These are phyloP conservation scores for Tetradesmus lagerheimii DNA, from an alignment of 139 green algal species.

Conservation along the genomic window DNA sequence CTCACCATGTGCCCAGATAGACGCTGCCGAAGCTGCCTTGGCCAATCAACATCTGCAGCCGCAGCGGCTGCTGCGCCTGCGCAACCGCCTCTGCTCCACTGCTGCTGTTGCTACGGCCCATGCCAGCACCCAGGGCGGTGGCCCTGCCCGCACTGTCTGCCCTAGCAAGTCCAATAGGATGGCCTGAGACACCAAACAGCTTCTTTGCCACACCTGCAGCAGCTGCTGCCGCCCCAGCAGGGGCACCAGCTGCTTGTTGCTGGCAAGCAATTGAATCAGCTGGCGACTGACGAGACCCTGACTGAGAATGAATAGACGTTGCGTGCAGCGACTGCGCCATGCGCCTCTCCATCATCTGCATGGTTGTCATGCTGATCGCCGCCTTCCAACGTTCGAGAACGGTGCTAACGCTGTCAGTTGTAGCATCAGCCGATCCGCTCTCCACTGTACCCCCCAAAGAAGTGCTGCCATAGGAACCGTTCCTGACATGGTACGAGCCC, in stretches of 20 bases:
- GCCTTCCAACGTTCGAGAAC: conserved; percentile 10
- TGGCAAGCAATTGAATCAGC: not conserved
- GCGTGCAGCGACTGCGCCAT: not conserved
- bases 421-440: not conserved
- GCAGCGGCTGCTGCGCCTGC: not conserved
- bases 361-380: conserved; percentile 26
- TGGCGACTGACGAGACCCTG: not conserved
- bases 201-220: not conserved
- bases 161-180: no score
- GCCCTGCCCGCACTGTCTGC: no score
- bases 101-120: not conserved
- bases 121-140: not conserved
- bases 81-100: no score
- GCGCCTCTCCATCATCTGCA: conserved; percentile 21
- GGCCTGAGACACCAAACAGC: not conserved
- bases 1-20: not conserved
- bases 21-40: conserved; percentile 31
- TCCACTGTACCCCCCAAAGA: not conserved
- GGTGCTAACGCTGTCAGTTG: not conserved
- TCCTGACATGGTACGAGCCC: not conserved
- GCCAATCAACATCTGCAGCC: conserved; percentile 7
- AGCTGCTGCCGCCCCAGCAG: not conserved
- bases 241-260: not conserved
- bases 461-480: not conserved
- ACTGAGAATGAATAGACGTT: not conserved